A percentile compares a stretch with the other conserved stretches of the same genome.
Conservation (phyloP, 2,329 filamentous ascomycete genomes). For the Dothidotthia symphoricarpi region DNA sequence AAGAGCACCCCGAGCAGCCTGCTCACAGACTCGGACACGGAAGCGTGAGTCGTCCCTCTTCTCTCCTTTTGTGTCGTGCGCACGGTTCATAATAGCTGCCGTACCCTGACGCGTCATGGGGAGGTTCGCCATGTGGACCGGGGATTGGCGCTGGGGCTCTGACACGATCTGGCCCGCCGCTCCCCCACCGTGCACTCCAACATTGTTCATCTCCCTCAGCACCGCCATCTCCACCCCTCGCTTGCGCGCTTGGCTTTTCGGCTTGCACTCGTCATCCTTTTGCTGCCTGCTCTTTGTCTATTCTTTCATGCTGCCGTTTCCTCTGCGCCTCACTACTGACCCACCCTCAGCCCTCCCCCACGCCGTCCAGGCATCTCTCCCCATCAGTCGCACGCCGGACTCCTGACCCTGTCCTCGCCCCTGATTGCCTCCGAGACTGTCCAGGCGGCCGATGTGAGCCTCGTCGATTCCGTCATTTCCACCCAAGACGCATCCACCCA, state of each 20-base stretch:
- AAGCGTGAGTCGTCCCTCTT: slow-evolving; percentile 45
- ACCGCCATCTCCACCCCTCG: slow-evolving; percentile 14
- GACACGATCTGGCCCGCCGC: slow-evolving; percentile 21
- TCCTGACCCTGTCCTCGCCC: slow-evolving; percentile 51
- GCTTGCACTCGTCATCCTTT: too few relatives aligned
- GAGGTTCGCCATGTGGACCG: background rate
- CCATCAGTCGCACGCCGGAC: slow-evolving; percentile 51
- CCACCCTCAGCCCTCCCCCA: slow-evolving; percentile 27
- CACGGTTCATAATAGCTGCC: slow-evolving; percentile 5
- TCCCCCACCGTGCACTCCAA: slow-evolving; percentile 22
- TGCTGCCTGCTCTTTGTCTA: too few relatives aligned
- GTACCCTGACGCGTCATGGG: slow-evolving; percentile 1
- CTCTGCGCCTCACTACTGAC: slow-evolving; percentile 22
- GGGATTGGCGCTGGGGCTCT: slow-evolving; percentile 7
- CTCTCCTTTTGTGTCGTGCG: slow-evolving; percentile 8
- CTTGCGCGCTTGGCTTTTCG: too few relatives aligned
- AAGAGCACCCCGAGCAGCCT: slow-evolving; percentile 51
- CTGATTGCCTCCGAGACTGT: slow-evolving; percentile 44
- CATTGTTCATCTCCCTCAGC: slow-evolving; percentile 10
- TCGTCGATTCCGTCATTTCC: slow-evolving; percentile 34
- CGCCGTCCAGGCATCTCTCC: slow-evolving; percentile 45
- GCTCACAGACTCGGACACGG: slow-evolving; percentile 51
- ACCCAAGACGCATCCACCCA: slow-evolving; percentile 29
- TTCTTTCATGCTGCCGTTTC: background rate
- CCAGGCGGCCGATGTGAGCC: slow-evolving; percentile 20